Percentiles rank a stretch among this genome's conserved stretches.
Conservation (phyloP, 1,284 basidiomycete species). For the Papiliotrema terrestris region DNA sequence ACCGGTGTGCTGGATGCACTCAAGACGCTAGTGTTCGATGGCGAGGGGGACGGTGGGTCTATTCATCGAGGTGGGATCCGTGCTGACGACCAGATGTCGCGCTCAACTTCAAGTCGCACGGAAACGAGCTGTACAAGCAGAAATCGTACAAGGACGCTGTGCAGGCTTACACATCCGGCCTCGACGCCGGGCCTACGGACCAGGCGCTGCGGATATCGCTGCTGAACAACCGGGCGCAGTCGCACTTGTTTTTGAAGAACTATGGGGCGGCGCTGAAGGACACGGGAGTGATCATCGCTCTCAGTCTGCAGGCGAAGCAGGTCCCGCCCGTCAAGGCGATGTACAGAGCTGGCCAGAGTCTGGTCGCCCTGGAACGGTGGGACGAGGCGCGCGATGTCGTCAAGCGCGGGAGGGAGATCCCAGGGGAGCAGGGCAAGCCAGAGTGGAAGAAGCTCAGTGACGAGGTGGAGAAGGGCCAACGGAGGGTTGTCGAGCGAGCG, state of each 20-base stretch:
- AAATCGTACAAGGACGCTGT: slow-evolving; percentile 82
- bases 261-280: slow-evolving; percentile 79
- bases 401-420: slow-evolving; percentile 48
- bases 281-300: slow-evolving; percentile 66
- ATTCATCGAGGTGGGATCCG: not conserved
- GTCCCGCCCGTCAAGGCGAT: slow-evolving; percentile 68
- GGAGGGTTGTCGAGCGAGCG: slow-evolving; percentile 23
- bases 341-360: slow-evolving; percentile 73
- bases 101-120: slow-evolving; percentile 88
- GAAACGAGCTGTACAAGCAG: slow-evolving; percentile 87
- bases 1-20: slow-evolving; percentile 74
- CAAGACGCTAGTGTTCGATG: slow-evolving; percentile 81
- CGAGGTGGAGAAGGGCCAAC: slow-evolving; percentile 28
- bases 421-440: slow-evolving; percentile 21
- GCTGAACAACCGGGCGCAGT: slow-evolving; percentile 85
- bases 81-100: slow-evolving; percentile 66
- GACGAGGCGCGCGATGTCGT: slow-evolving; percentile 81
- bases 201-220: slow-evolving; percentile 63
- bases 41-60: slow-evolving; percentile 77
- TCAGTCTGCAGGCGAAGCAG: slow-evolving; percentile 53
- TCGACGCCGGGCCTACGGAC: slow-evolving; percentile 77
- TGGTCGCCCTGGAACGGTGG: slow-evolving; percentile 65
- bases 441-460: slow-evolving; percentile 22
- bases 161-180: slow-evolving; percentile 83
- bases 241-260: slow-evolving; percentile 87